A percentile compares a stretch with the other conserved stretches of the same genome.
Evolutionary conservation across 2,329 filamentous ascomycete genomes (phyloP).

Genomic region (Trichoderma atroviride): DNA sequence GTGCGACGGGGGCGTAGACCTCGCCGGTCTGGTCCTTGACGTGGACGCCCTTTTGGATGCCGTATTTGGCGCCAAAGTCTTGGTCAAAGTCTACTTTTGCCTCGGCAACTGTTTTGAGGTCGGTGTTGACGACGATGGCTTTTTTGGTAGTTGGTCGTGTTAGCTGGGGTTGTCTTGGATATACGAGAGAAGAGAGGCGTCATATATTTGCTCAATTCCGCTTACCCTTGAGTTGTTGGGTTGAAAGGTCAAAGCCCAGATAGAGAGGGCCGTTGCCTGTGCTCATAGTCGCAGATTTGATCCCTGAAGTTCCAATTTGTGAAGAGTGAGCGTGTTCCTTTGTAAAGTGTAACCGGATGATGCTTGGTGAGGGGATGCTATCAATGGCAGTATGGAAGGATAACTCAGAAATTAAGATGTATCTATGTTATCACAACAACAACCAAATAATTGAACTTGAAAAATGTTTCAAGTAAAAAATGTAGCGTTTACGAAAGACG

Average conservation of each 20-base stretch:
- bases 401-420: background rate
- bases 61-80: conserved; percentile 73
- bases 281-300: conserved; percentile 35
- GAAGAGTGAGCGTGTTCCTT: background rate
- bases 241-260: conserved; percentile 93
- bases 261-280: conserved; percentile 64
- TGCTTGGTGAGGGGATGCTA: background rate
- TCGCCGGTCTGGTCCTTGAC: conserved; percentile 81
- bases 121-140: conserved; percentile 83
- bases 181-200: background rate
- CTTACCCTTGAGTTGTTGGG: conserved; percentile 89
- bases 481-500: background rate
- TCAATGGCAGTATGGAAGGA: background rate
- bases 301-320: background rate
- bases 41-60: conserved; percentile 84
- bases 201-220: background rate
- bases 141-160: conserved; percentile 22
- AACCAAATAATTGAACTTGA: too few relatives aligned
- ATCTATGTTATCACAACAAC: background rate
- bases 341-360: background rate
- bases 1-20: conserved; percentile 87
- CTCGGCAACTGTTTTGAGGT: conserved; percentile 78
- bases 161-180: background rate
- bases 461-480: background rate
- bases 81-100: conserved; percentile 95